Percentiles rank a stretch among this genome's conserved stretches.
Conservation (phyloP, 2,329 filamentous ascomycete species). For the Penicillium hordei region DNA sequence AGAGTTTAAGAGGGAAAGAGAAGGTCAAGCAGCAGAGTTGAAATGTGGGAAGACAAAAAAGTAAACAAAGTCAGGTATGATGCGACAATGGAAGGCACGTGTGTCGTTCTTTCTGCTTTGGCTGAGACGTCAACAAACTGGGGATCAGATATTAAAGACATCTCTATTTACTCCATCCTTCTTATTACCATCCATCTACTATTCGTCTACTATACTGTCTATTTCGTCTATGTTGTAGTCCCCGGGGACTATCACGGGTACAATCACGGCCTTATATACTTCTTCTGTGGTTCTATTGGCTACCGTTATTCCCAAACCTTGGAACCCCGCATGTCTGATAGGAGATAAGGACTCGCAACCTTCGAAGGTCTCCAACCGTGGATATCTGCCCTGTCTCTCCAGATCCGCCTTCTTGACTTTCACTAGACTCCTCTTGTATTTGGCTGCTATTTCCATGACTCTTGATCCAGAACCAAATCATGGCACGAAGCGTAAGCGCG, state of each 20-base stretch:
- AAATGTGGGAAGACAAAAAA: neutral
- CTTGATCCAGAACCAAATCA: neutral
- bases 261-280: neutral
- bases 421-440: neutral
- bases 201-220: neutral
- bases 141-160: neutral
- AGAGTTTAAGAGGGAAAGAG: no score
- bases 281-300: neutral
- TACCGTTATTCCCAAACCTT: neutral
- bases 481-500: constrained; percentile 13
- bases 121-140: neutral
- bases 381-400: neutral
- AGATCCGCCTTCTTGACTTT: neutral
- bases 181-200: neutral
- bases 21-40: no score
- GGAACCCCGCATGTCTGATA: neutral
- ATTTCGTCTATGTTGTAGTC: neutral
- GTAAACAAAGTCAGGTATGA: neutral
- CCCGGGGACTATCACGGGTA: no score
- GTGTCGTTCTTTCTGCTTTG: neutral
- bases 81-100: neutral
- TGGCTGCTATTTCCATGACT: neutral
- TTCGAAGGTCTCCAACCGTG: no score
- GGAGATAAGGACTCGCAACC: neutral
- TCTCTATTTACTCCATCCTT: neutral